These are phyloP conservation scores for Arabidopsis hybrid DNA, from an alignment of 441 rosid genomes.

Conservation along the genomic window DNA sequence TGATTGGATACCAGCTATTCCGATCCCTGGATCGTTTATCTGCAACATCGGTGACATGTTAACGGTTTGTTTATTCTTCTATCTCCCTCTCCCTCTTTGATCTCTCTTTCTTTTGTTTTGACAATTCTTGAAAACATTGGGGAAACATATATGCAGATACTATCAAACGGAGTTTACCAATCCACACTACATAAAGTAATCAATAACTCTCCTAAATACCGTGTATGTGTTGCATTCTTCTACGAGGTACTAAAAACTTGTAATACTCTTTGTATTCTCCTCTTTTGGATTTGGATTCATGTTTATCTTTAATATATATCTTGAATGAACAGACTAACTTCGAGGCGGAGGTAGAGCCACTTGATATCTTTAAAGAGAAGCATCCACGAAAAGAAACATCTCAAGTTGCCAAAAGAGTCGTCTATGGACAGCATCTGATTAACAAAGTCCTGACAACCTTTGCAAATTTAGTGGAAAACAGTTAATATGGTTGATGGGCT, in stretches of 20 bases:
- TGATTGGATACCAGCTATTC: constrained; percentile 2
- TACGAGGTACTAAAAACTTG: constrained; percentile 57
- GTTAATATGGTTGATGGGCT: background rate
- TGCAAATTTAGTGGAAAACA: constrained; percentile 27
- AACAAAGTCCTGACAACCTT: constrained; percentile 72
- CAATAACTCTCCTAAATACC: constrained; percentile 59
- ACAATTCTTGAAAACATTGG: background rate
- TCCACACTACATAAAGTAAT: constrained; percentile 64
- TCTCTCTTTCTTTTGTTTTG: background rate
- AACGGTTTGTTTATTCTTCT: constrained; percentile 1
- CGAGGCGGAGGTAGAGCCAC: constrained; percentile 68
- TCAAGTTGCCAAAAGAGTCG: constrained; percentile 53
- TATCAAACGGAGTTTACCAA: constrained; percentile 48
- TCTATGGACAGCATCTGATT: constrained; percentile 60
- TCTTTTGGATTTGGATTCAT: background rate
- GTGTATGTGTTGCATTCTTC: constrained; percentile 69
- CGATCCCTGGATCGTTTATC: constrained; percentile 2
- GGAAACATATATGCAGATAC: background rate
- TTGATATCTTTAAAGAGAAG: constrained; percentile 63
- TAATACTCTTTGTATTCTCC: background rate
- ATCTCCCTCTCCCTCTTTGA: background rate
- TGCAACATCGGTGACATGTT: constrained; percentile 6
- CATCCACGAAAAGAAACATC: constrained; percentile 43
- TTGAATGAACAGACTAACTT: constrained; percentile 60
- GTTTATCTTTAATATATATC: background rate